Percentiles rank a stretch among this genome's conserved stretches.
These are phyloP conservation scores for Borealophlyctis nickersoniae DNA, from an alignment of 192 early-diverging fungal species.

Conservation along the genomic window DNA sequence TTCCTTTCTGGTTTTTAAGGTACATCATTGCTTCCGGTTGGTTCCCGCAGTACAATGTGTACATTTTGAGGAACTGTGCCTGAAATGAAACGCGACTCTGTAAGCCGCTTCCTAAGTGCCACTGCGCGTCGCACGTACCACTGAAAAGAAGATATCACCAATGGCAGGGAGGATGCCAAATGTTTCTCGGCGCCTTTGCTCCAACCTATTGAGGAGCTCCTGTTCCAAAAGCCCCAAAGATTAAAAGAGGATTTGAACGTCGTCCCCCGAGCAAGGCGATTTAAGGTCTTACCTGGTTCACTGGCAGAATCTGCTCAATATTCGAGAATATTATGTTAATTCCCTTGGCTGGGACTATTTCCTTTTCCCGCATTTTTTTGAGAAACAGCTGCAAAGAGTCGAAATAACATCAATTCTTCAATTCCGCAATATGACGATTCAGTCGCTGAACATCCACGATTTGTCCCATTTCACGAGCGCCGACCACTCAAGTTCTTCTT, in stretches of 20 bases:
- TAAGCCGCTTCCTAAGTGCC: no score
- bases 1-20: slow-evolving; percentile 43
- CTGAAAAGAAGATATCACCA: slow-evolving; percentile 50
- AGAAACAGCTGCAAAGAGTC: slow-evolving; percentile 42
- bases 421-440: no score
- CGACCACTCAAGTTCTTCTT: no score
- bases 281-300: slow-evolving; percentile 35
- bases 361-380: slow-evolving; percentile 32
- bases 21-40: slow-evolving; percentile 60
- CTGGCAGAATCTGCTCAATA: slow-evolving; percentile 43
- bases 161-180: slow-evolving; percentile 38
- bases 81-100: no score
- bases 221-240: slow-evolving; percentile 1
- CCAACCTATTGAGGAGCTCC: slow-evolving; percentile 36
- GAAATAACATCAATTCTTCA: no score
- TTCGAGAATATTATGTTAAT: slow-evolving; percentile 52
- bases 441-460: no score
- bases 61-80: slow-evolving; percentile 57
- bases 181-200: slow-evolving; percentile 29
- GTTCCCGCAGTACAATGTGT: slow-evolving; percentile 64
- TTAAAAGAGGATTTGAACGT: not conserved
- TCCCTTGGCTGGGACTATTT: slow-evolving; percentile 48
- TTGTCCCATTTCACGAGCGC: no score
- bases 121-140: slow-evolving; percentile 37
- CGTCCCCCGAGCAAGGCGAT: not conserved